These are phyloP conservation scores for Hylodesmum podocarpum DNA, from an alignment of 306 rosid genomes.

Conservation along the genomic window DNA sequence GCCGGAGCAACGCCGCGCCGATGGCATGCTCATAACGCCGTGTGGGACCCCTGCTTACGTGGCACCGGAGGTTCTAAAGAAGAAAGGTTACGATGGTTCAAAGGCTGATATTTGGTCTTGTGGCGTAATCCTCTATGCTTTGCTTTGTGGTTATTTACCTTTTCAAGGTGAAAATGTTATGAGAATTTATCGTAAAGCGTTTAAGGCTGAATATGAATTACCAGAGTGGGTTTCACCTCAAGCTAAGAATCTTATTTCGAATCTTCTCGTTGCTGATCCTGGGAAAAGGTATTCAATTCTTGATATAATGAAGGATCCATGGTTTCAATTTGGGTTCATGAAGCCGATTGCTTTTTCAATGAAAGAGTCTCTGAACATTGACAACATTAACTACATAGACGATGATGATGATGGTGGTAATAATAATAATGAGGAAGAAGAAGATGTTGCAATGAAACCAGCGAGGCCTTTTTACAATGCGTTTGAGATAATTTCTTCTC, in stretches of 20 bases:
- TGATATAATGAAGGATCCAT: slow-evolving; percentile 53
- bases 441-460: slow-evolving; percentile 27
- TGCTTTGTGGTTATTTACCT: slow-evolving; percentile 67
- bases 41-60: slow-evolving; percentile 91
- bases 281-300: slow-evolving; percentile 54
- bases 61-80: slow-evolving; percentile 81
- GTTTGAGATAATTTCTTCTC: slow-evolving; percentile 70
- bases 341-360: slow-evolving; percentile 47
- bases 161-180: slow-evolving; percentile 69
- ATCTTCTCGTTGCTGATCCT: slow-evolving; percentile 64
- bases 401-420: background rate
- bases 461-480: slow-evolving; percentile 75
- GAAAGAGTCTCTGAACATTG: slow-evolving; percentile 26
- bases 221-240: slow-evolving; percentile 67
- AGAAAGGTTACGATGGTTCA: slow-evolving; percentile 76
- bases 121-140: slow-evolving; percentile 66
- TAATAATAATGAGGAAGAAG: background rate
- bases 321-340: slow-evolving; percentile 63
- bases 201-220: slow-evolving; percentile 55
- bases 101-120: slow-evolving; percentile 89
- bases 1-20: slow-evolving; percentile 65
- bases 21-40: slow-evolving; percentile 75
- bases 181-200: slow-evolving; percentile 61
- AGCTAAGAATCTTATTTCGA: slow-evolving; percentile 51
- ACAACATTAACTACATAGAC: background rate